These are phyloP conservation scores for Leccinum olivaceopallidum DNA, from an alignment of 768 basidiomycete species.

Conservation along the genomic window DNA sequence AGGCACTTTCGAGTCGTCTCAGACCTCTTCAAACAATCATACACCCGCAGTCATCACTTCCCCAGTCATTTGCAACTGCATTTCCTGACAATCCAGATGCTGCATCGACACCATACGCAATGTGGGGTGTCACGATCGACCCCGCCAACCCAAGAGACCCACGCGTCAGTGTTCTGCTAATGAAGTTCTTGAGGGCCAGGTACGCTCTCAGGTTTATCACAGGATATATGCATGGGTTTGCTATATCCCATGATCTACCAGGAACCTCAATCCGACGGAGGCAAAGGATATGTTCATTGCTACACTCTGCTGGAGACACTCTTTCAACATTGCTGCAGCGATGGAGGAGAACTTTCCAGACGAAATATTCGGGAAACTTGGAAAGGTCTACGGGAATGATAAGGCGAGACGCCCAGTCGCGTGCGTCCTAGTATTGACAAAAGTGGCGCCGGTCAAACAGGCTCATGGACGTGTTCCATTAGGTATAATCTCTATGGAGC, in stretches of 20 bases:
- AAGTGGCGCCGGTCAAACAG: not conserved
- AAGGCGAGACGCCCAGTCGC: slow-evolving; percentile 68
- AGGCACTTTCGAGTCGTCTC: not conserved
- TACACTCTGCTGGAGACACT: slow-evolving; percentile 70
- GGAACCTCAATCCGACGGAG: slow-evolving; percentile 52
- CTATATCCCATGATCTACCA: slow-evolving; percentile 18
- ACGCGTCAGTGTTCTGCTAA: slow-evolving; percentile 69
- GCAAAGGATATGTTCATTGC: slow-evolving; percentile 67
- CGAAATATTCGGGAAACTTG: slow-evolving; percentile 64
- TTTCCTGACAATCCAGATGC: slow-evolving; percentile 59
- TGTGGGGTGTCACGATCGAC: slow-evolving; percentile 77
- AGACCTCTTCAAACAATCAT: not conserved
- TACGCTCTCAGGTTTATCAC: not conserved
- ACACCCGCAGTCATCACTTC: slow-evolving; percentile 39
- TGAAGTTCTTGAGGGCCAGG: slow-evolving; percentile 79
- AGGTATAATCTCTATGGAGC: slow-evolving; percentile 84
- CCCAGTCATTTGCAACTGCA: slow-evolving; percentile 56
- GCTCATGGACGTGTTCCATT: not conserved
- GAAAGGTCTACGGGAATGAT: slow-evolving; percentile 67
- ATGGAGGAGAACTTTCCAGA: slow-evolving; percentile 61
- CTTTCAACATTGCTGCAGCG: slow-evolving; percentile 60
- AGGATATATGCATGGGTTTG: not conserved
- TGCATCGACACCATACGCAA: slow-evolving; percentile 46
- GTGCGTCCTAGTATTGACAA: slow-evolving; percentile 40
- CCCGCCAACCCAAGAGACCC: slow-evolving; percentile 57